These are phyloP conservation scores for Saxophila tyrrhenica DNA, from an alignment of 495 filamentous ascomycete genomes.

Conservation along the genomic window DNA sequence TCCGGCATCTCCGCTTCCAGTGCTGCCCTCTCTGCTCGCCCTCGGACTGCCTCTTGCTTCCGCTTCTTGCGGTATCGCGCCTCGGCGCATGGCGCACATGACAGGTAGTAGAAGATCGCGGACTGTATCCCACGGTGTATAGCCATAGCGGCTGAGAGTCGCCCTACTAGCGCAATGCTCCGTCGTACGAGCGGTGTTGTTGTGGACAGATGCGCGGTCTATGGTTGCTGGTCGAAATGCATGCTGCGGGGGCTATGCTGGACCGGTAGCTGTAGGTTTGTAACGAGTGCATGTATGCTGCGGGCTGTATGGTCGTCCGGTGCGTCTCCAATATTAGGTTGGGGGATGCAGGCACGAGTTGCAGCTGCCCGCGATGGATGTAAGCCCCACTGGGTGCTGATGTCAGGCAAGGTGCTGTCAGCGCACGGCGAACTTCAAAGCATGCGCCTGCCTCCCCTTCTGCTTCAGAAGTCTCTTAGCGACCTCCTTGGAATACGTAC, in stretches of 20 bases:
- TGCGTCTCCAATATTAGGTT: no score
- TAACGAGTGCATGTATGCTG: neutral
- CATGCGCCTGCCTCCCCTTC: no score
- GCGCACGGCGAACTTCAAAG: no score
- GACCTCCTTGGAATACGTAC: no score
- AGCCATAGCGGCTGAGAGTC: conserved; percentile 1
- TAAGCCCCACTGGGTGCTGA: no score
- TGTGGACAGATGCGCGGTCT: neutral
- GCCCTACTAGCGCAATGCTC: neutral
- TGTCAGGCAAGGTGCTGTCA: no score
- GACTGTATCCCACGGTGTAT: conserved; percentile 47
- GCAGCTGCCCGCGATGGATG: no score
- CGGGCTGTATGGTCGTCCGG: no score
- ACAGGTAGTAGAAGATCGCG: conserved; percentile 73
- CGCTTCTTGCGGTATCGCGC: conserved; percentile 51
- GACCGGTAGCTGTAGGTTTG: neutral
- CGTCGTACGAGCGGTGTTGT: neutral
- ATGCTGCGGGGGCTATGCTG: neutral
- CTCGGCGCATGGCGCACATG: conserved; percentile 69
- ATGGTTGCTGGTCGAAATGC: conserved; percentile 7
- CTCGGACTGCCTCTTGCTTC: conserved; percentile 50
- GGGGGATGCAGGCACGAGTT: neutral
- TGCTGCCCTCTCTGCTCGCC: conserved; percentile 47
- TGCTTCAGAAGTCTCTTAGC: no score
- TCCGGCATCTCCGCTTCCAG: conserved; percentile 56